These are phyloP conservation scores for Floccularia luteovirens DNA, from an alignment of 768 basidiomycete species.

Conservation along the genomic window DNA sequence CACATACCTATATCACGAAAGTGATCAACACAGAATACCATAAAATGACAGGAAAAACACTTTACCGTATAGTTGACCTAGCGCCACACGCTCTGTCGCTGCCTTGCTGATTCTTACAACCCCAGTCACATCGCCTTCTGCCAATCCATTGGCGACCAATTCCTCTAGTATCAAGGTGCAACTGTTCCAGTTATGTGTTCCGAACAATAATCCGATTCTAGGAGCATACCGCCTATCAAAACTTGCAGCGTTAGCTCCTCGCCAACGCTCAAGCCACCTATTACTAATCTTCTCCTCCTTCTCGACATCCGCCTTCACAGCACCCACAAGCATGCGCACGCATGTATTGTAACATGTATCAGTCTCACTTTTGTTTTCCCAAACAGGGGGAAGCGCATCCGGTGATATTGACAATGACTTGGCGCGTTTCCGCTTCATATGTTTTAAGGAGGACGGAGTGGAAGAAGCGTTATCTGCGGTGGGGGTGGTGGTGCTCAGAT, in stretches of 20 bases:
- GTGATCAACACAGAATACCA: slow-evolving; percentile 1
- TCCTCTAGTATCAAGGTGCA: slow-evolving; percentile 53
- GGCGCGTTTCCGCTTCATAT: slow-evolving; percentile 5
- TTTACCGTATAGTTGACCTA: slow-evolving; percentile 83
- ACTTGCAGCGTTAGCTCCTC: slow-evolving; percentile 4
- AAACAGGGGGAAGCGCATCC: slow-evolving; percentile 58
- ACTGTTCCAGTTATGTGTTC: slow-evolving; percentile 79
- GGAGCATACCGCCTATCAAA: slow-evolving; percentile 8
- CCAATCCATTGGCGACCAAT: slow-evolving; percentile 51
- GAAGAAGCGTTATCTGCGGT: slow-evolving; percentile 2
- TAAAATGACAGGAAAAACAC: slow-evolving; percentile 1
- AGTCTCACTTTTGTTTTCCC: slow-evolving; percentile 60
- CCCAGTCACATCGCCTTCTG: slow-evolving; percentile 18
- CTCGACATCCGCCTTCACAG: slow-evolving; percentile 46
- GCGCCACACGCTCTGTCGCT: slow-evolving; percentile 56
- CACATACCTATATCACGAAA: slow-evolving; percentile 59
- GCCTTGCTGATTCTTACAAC: slow-evolving; percentile 35
- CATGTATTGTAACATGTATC: slow-evolving; percentile 69
- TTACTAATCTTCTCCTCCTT: slow-evolving; percentile 2
- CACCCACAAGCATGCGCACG: slow-evolving; percentile 43
- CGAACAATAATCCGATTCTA: slow-evolving; percentile 66
- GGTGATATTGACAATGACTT: slow-evolving; percentile 42
- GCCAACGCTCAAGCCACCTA: background rate
- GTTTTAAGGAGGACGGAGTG: slow-evolving; percentile 5
- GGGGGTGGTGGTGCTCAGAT: slow-evolving; percentile 2